Evolutionary conservation across 805 yeast genomes (phyloP).

Genomic region (Yarrowia phangngaensis): DNA sequence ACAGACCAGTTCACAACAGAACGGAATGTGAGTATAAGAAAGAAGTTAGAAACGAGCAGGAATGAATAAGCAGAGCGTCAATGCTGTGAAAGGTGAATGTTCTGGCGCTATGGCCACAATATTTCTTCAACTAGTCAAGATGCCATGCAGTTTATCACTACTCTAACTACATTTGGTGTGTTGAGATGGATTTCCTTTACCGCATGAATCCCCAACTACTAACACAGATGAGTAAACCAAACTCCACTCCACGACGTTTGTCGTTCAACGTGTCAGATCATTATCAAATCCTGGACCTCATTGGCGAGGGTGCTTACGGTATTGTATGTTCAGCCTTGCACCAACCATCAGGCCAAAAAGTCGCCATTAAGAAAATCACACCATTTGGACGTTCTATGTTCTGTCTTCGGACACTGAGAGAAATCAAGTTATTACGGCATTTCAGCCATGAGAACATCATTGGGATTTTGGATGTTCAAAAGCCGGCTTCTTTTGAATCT

Average conservation of each 20-base stretch:
- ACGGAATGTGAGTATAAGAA: too few species aligned
- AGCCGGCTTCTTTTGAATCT: conserved; percentile 68
- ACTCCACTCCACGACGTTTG: conserved; percentile 41
- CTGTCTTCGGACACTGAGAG: conserved; percentile 83
- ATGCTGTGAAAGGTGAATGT: too few species aligned
- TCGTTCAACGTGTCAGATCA: conserved; percentile 81
- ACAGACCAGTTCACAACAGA: too few species aligned
- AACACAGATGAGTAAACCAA: not conserved
- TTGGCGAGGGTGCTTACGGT: conserved; percentile 97
- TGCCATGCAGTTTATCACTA: not conserved
- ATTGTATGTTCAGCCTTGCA: conserved; percentile 86
- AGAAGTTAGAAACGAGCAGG: too few species aligned
- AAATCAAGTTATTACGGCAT: conserved; percentile 80
- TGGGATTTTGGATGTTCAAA: conserved; percentile 81
- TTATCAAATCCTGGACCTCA: conserved; percentile 76
- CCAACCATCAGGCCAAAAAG: conserved; percentile 77
- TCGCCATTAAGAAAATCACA: conserved; percentile 92
- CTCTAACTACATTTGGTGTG: too few species aligned
- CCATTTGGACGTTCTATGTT: conserved; percentile 89
- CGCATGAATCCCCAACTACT: not conserved
- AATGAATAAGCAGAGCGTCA: too few species aligned
- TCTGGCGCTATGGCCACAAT: too few species aligned
- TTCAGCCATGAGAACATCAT: conserved; percentile 93
- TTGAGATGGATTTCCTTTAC: not conserved
- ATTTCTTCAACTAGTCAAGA: not conserved